These are phyloP conservation scores for Fusarium odoratissimum DNA, from an alignment of 2,329 filamentous ascomycete species.

Conservation along the genomic window DNA sequence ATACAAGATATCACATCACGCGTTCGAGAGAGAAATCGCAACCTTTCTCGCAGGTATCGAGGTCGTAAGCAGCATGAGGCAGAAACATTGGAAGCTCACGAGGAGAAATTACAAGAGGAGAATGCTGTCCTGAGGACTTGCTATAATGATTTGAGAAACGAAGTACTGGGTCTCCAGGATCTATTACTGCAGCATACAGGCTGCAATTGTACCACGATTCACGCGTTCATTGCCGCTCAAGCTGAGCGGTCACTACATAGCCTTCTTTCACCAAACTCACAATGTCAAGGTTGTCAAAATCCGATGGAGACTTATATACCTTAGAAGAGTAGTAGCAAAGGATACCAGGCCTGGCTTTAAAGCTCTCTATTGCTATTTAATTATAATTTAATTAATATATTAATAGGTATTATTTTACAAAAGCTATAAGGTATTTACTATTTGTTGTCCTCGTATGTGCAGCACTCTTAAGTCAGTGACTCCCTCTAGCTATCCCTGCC, in stretches of 20 bases:
- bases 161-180: background rate
- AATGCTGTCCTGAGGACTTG: rapidly evolving
- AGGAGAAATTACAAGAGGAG: background rate
- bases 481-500: too few relatives aligned
- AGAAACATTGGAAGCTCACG: background rate
- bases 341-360: too few relatives aligned
- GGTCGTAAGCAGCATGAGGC: background rate
- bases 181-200: background rate
- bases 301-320: too few relatives aligned
- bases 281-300: too few relatives aligned
- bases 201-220: background rate
- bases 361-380: too few relatives aligned
- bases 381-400: too few relatives aligned
- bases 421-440: too few relatives aligned
- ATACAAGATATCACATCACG: background rate
- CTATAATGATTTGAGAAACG: rapidly evolving
- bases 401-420: too few relatives aligned
- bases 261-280: background rate
- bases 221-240: background rate
- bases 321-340: too few relatives aligned
- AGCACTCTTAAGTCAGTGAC: too few relatives aligned
- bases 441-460: too few relatives aligned
- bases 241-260: background rate
- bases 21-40: background rate
- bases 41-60: background rate